A percentile compares a stretch with the other conserved stretches of the same genome.
Evolutionary conservation across 805 yeast genomes (phyloP).

Genomic region (Zygosaccharomyces kombuchaensis): DNA sequence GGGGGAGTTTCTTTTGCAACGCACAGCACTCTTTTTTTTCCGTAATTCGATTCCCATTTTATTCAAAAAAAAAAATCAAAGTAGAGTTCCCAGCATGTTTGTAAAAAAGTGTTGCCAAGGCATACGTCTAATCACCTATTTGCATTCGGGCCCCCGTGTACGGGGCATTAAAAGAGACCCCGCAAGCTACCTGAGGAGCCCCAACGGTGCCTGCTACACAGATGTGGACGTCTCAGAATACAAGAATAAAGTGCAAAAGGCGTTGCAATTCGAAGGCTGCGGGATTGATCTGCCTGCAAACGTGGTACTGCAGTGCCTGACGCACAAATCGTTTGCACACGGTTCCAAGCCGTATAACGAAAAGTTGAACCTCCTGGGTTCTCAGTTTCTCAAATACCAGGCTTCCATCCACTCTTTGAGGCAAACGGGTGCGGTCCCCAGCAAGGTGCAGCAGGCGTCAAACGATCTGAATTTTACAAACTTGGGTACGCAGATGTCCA

Average conservation of each 20-base stretch:
- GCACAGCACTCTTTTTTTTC: not conserved
- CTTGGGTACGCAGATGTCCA: constrained; percentile 54
- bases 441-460: constrained; percentile 34
- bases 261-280: constrained; percentile 23
- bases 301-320: constrained; percentile 69
- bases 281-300: constrained; percentile 49
- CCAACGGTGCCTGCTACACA: constrained; percentile 49
- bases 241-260: constrained; percentile 22
- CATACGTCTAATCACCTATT: constrained; percentile 36
- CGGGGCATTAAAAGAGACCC: constrained; percentile 72
- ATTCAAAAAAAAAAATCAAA: not conserved
- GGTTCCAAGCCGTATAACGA: constrained; percentile 89
- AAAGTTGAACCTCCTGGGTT: constrained; percentile 69
- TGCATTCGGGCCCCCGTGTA: constrained; percentile 49
- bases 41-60: too few species aligned
- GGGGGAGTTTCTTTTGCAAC: not conserved
- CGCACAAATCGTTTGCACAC: constrained; percentile 93
- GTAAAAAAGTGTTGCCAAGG: constrained; percentile 1
- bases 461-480: constrained; percentile 52
- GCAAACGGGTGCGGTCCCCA: constrained; percentile 11
- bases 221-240: constrained; percentile 48
- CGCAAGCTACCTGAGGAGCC: constrained; percentile 46
- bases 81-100: not conserved
- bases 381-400: constrained; percentile 50
- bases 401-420: constrained; percentile 34